Evolutionary conservation across 495 filamentous ascomycete species (phyloP), one percentile per base, ranked within the genome.

Genomic region (Margaritispora aquatica): DNA sequence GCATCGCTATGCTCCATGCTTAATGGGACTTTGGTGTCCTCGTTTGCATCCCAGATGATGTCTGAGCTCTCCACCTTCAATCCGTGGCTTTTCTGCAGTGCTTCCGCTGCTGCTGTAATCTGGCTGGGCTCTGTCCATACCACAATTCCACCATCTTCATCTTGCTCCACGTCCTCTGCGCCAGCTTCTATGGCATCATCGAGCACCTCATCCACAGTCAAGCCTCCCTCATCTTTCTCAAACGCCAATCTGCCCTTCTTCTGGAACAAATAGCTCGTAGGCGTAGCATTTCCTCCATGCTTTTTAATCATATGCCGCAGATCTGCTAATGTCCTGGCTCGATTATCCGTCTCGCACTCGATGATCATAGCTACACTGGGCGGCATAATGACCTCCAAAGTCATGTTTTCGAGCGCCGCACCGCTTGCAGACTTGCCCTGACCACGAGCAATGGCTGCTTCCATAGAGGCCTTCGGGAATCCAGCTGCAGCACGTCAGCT

Each of bases 161-260:
- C 87, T 46, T 81, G 75, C 27, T 87, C 82, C 1, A 96, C 80
- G 68, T 97, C 94, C 58, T 87, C 83, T 7, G 87, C 91, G 15
- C 91, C 92, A 20, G 85, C 86, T 58, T 99, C 92, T 41, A 97
- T 82, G 7, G 88, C 90, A 34, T 85, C 79, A 62, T 96, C 94
- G 62, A 97, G 73, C 41, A 89, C 81, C 22, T 88, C 81, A 56
- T 96, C 92, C n/a, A 84, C 74, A 26, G 77, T 79, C 27, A 85
- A 46, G 1, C 73, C 79, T 2, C 55, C 65, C 63, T 85, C 81
- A 61, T 80, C 77, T 58, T 79, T 80, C 63, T 87, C 84, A 58
- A 96, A 85, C 2, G 83, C 73, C 20, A 92, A 76, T 51, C 80
- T 78, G 4, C 95, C 89, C 48, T 84, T 83, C 67, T 86, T 88